Base-by-base conservation (phyloP, 257 asterid species). In the Solanum rostratum region DNA sequence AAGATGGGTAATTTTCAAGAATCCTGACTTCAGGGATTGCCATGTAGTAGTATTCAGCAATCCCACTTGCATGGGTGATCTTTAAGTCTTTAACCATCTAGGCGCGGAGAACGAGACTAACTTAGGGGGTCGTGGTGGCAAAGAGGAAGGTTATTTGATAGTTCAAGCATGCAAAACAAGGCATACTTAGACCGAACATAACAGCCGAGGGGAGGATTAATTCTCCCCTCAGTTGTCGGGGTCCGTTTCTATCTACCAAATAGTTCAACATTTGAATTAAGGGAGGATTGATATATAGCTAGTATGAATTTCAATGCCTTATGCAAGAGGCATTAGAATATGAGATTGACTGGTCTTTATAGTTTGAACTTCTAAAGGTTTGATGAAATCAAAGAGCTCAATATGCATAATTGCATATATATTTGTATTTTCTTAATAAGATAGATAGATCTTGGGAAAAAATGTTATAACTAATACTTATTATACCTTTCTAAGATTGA, bases 21-120 rank as follows among this genome's bases (percentile, higher is more conserved):
- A 93, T 90, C 71, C 86, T 82, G 14, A 91, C 80, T 12, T 95
- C 97, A 0, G 97, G 98, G 27, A 90, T 76, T 6, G 96, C 98
- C 98, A 93, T 94, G 94, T 91, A 94, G 88, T 89, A 86, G 82
- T 62, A 81, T 84, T 94, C 97, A 6, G 86, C 89, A 16, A 60
- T 74, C 1, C 98, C 98, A 55, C 97, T 95, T 2, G 91, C 89
- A 74, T 92, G 94, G 88, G 92, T 82, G 88, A 94, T 93, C 88
- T 89, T 93, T 85, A 94, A 57, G 53, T 83, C 4, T 41, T 84
- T 81, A 13, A n/a, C 20, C 7, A 20, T 43, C 16, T 13, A 1
- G 29, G 37, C 33, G 43, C 3, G 37, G 55, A 71, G 37, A 71
- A 71, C 55, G 37, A n/a, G 80, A 10, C n/a, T 7, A 4, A 20